Percentiles rank a stretch among this genome's conserved stretches.
phyloP scores from a whole-genome alignment of 208 protist species.

The Trypanosomatidae sp. region DNA sequence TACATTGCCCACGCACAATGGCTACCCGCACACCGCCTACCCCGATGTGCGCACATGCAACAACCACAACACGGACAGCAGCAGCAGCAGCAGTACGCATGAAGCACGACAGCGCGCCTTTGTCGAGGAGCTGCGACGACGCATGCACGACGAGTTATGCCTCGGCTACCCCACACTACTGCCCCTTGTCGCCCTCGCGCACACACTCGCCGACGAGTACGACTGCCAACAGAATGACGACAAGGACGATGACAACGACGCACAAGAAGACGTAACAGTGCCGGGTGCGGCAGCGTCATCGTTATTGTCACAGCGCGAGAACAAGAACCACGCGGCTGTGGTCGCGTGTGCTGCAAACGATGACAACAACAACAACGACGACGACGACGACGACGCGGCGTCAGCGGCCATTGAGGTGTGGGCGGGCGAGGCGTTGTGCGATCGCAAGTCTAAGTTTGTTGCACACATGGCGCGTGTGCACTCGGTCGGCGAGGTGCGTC shows the following conservation, averaged over 20 bases:
- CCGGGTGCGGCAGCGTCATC: constrained; percentile 8
- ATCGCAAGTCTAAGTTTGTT: constrained; percentile 81
- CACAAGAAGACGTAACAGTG: constrained; percentile 7
- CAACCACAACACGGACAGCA: constrained; percentile 45
- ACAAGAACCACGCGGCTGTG: too few relatives aligned
- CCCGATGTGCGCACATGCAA: constrained; percentile 33
- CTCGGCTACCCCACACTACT: constrained; percentile 49
- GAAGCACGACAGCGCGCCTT: too few relatives aligned
- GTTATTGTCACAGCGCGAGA: too few relatives aligned
- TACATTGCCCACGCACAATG: constrained; percentile 31
- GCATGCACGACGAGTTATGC: constrained; percentile 33
- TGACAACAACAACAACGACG: too few relatives aligned
- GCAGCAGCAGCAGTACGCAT: too few relatives aligned
- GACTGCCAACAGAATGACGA: constrained; percentile 15
- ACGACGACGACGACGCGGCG: too few relatives aligned
- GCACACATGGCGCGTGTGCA: constrained; percentile 69
- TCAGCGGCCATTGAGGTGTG: too few relatives aligned
- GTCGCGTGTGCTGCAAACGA: too few relatives aligned
- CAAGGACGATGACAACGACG: constrained; percentile 2
- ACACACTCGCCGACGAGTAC: constrained; percentile 35
- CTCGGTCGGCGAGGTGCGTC: constrained; percentile 23
- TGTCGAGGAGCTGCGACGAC: constrained; percentile 12
- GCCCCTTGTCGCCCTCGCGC: constrained; percentile 38
- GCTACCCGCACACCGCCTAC: constrained; percentile 44
- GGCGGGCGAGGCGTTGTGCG: constrained; percentile 35